A percentile compares a stretch with the other conserved stretches of the same genome.
Conservation (phyloP, 2,329 filamentous ascomycete genomes). For the Calonectria hawksworthii region DNA sequence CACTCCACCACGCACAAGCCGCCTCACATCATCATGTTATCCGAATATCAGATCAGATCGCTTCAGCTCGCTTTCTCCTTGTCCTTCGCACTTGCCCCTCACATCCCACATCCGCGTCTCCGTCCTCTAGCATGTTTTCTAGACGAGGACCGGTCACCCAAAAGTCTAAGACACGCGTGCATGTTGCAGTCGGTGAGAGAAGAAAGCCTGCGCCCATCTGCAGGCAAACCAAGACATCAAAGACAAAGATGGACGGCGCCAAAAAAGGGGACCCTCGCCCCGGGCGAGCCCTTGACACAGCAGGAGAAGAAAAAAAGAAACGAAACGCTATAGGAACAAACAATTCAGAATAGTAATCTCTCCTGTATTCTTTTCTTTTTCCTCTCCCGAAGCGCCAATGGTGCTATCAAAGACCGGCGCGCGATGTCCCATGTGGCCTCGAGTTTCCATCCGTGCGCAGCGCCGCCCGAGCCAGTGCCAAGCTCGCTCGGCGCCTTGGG, state of each 20-base stretch:
- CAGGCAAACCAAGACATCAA: background rate
- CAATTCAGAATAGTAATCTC: background rate
- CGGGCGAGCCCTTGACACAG: background rate
- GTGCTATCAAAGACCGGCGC: background rate
- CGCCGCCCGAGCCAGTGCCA: background rate
- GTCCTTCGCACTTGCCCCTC: slow-evolving; percentile 27
- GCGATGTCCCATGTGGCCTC: background rate
- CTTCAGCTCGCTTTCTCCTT: slow-evolving; percentile 3
- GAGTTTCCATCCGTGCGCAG: slow-evolving; percentile 13
- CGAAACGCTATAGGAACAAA: background rate
- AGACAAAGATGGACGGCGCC: background rate
- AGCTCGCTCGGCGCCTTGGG: background rate
- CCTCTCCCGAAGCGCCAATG: background rate
- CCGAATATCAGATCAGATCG: background rate
- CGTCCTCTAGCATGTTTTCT: slow-evolving; percentile 9
- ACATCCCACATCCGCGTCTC: slow-evolving; percentile 24
- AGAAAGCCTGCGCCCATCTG: slow-evolving; percentile 1
- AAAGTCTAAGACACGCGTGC: slow-evolving; percentile 37
- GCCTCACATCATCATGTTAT: background rate
- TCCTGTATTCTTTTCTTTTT: background rate
- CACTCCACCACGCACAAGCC: background rate
- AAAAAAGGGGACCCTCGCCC: background rate
- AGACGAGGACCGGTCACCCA: slow-evolving; percentile 1
- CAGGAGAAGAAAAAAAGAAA: background rate
- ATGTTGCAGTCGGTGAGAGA: slow-evolving; percentile 20